Evolutionary conservation across 352 stramenopile species (phyloP).

Genomic region (Pythium diclinum): DNA sequence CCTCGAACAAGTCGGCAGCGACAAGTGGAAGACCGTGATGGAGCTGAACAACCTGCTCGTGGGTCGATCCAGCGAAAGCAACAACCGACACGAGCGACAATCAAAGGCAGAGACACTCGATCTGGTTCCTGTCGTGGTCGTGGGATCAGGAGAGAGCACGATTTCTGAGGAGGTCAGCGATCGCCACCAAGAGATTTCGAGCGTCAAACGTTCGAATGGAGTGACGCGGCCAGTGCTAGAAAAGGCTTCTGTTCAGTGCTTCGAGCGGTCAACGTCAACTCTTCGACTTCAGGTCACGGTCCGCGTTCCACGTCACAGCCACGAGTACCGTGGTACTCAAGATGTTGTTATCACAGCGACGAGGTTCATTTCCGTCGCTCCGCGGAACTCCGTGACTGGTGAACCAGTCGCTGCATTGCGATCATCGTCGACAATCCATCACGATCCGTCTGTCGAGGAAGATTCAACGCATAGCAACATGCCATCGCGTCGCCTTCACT

Average conservation of each 20-base stretch:
- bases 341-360: background rate
- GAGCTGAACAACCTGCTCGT: conserved; percentile 38
- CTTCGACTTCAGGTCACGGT: background rate
- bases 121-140: conserved; percentile 5
- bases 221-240: background rate
- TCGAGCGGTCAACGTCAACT: conserved; percentile 11
- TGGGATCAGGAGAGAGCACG: background rate
- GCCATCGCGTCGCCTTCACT: background rate
- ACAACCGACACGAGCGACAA: background rate
- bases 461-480: background rate
- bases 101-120: background rate
- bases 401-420: background rate
- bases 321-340: background rate
- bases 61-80: background rate
- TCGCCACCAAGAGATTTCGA: too few relatives aligned
- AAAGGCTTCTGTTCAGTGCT: background rate
- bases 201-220: background rate
- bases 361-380: background rate
- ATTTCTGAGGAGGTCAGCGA: background rate
- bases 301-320: background rate
- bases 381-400: background rate
- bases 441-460: background rate
- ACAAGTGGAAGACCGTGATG: conserved; percentile 37
- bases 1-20: conserved; percentile 35
- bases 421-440: conserved; percentile 10